These are phyloP conservation scores for Marvania coccoides DNA, from an alignment of 139 green algal genomes.

Conservation along the genomic window DNA sequence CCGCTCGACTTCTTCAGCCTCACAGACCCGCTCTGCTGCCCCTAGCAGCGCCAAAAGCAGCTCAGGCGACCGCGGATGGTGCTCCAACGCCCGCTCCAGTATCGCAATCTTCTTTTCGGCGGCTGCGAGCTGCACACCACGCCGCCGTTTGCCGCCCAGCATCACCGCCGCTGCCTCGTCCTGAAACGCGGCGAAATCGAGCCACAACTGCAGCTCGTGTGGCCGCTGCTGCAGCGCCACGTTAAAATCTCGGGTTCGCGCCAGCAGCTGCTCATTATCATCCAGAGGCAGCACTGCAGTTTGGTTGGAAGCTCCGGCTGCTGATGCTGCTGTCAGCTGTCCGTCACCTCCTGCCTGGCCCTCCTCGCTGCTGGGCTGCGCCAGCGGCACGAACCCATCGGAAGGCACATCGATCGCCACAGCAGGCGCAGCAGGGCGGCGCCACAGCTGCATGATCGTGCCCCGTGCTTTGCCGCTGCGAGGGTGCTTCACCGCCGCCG, in stretches of 20 bases:
- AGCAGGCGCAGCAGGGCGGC: too few species aligned
- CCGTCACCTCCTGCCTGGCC: too few species aligned
- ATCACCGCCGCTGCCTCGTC: constrained; percentile 18
- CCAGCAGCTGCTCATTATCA: neutral
- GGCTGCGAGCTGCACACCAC: constrained; percentile 23
- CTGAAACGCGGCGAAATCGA: constrained; percentile 80
- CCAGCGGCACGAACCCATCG: too few species aligned
- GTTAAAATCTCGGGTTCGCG: constrained; percentile 66
- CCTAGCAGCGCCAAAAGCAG: constrained; percentile 66
- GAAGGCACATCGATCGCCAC: too few species aligned
- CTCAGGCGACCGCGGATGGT: constrained; percentile 50
- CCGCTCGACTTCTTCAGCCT: constrained; percentile 9
- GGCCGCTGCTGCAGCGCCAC: constrained; percentile 49
- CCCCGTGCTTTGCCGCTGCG: too few species aligned
- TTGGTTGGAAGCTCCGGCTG: neutral
- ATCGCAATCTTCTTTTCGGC: constrained; percentile 75
- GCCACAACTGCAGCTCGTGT: constrained; percentile 61
- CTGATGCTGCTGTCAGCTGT: neutral
- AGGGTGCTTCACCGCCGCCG: too few species aligned
- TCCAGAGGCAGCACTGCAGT: neutral
- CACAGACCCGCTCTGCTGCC: constrained; percentile 11
- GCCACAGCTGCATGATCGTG: too few species aligned
- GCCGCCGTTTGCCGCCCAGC: neutral
- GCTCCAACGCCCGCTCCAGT: constrained; percentile 48
- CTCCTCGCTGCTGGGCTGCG: too few species aligned